Percentiles rank a stretch among this genome's conserved stretches.
Conservation (phyloP, 768 basidiomycete species). For the Scleroderma citrinum region DNA sequence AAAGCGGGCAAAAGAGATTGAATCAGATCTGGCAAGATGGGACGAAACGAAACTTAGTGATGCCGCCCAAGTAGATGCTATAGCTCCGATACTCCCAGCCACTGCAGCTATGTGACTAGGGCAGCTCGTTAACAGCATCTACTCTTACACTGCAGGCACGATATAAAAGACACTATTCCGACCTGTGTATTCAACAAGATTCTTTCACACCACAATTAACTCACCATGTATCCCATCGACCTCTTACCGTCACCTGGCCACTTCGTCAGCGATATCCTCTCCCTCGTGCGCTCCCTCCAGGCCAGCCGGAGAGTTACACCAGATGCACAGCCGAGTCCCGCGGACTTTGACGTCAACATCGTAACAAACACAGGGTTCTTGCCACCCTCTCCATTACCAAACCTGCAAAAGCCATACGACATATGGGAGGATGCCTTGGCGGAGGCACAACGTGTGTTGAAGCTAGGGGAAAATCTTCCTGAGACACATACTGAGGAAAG, state of each 20-base stretch:
- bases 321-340: slow-evolving; percentile 31
- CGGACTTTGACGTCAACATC: slow-evolving; percentile 48
- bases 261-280: slow-evolving; percentile 42
- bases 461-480: slow-evolving; percentile 51
- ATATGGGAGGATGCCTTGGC: slow-evolving; percentile 69
- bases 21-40: slow-evolving; percentile 19
- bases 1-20: slow-evolving; percentile 1
- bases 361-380: slow-evolving; percentile 72
- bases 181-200: slow-evolving; percentile 2
- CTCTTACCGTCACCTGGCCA: slow-evolving; percentile 51
- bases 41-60: slow-evolving; percentile 18
- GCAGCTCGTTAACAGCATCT: slow-evolving; percentile 25
- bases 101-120: slow-evolving; percentile 28
- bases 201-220: slow-evolving; percentile 4
- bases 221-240: slow-evolving; percentile 25
- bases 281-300: slow-evolving; percentile 41
- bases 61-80: slow-evolving; percentile 23
- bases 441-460: slow-evolving; percentile 47
- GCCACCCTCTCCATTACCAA: slow-evolving; percentile 57
- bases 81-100: slow-evolving; percentile 19
- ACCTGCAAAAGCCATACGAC: slow-evolving; percentile 45
- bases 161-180: slow-evolving; percentile 22
- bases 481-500: slow-evolving; percentile 44
- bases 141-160: slow-evolving; percentile 19
- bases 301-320: slow-evolving; percentile 24